Conservation (phyloP, 371 early-diverging fungal species). For the Massospora cicadina region DNA sequence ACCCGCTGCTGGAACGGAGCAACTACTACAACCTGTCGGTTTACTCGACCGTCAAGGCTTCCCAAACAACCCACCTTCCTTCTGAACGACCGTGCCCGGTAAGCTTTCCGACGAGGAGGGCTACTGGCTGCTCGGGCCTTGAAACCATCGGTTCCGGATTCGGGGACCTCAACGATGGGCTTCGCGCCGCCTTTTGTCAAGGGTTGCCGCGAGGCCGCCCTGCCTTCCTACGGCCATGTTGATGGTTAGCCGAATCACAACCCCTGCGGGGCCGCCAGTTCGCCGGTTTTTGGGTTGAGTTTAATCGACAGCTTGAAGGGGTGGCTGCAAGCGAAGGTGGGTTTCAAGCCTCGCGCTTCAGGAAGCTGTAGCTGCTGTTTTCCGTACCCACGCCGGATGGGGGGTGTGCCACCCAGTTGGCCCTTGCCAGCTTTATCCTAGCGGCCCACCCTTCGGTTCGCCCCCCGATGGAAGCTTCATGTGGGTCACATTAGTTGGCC, state of each 20-base stretch:
- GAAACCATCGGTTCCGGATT: constrained; percentile 23
- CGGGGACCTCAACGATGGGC: constrained; percentile 14
- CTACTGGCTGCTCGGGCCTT: constrained; percentile 46
- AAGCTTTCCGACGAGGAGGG: constrained; percentile 53
- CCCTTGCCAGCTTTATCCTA: not conserved
- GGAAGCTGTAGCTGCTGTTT: not conserved
- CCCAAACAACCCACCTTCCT: constrained; percentile 48
- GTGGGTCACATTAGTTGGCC: constrained; percentile 1
- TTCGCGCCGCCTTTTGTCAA: constrained; percentile 15
- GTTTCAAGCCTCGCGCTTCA: not conserved
- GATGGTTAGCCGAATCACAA: constrained; percentile 24
- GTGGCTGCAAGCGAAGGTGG: not conserved
- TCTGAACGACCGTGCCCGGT: constrained; percentile 61
- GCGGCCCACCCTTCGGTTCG: not conserved
- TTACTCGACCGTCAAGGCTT: constrained; percentile 16
- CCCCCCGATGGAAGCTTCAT: constrained; percentile 9
- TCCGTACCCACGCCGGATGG: not conserved
- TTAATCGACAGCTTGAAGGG: not conserved
- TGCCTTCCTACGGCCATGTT: constrained; percentile 30
- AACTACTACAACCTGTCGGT: constrained; percentile 1
- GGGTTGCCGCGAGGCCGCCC: constrained; percentile 27
- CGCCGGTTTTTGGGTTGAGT: not conserved
- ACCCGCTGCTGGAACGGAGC: not conserved
- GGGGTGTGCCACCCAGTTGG: not conserved
- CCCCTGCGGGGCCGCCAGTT: constrained; percentile 8